Percentiles rank a stretch among this genome's conserved stretches.
Evolutionary conservation across 352 stramenopile genomes (phyloP).

Genomic region (Phytophthora brassicae): DNA sequence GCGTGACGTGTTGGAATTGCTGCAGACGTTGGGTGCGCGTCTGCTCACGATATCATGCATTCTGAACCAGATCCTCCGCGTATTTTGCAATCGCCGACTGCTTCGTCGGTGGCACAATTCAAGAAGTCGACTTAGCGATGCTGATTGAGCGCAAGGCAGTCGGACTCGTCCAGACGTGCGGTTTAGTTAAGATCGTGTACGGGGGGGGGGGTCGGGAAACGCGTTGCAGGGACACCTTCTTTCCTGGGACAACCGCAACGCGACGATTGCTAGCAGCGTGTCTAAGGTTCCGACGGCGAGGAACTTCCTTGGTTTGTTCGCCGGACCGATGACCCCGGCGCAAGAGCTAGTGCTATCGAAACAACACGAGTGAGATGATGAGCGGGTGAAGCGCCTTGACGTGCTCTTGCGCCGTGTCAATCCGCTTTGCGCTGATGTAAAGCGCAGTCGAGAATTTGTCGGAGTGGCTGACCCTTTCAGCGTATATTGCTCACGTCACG

Average conservation of each 20-base stretch:
- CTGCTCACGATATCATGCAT: not conserved
- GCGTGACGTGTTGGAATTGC: not conserved
- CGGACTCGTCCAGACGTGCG: conserved; percentile 21
- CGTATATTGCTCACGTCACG: not conserved
- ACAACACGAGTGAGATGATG: conserved; percentile 21
- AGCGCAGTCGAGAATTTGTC: not conserved
- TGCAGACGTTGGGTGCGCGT: not conserved
- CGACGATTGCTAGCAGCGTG: conserved; percentile 19
- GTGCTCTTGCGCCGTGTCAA: conserved; percentile 14
- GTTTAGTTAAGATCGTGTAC: conserved; percentile 29
- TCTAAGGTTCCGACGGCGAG: conserved; percentile 1
- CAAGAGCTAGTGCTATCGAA: conserved; percentile 22
- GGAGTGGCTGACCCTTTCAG: not conserved
- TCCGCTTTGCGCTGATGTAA: conserved; percentile 13
- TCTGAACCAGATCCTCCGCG: not conserved
- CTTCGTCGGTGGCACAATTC: conserved; percentile 24
- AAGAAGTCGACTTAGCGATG: conserved; percentile 12
- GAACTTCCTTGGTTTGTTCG: conserved; percentile 27
- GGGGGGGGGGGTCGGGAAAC: conserved; percentile 30
- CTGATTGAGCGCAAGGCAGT: conserved; percentile 20
- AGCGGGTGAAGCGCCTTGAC: conserved; percentile 1
- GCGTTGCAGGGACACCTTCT: conserved; percentile 30
- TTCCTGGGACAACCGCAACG: conserved; percentile 30
- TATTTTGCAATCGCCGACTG: not conserved
- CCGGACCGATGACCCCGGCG: conserved; percentile 23